phyloP scores from a whole-genome alignment of 139 green algal species.

The Chlamydomonas eustigma region DNA sequence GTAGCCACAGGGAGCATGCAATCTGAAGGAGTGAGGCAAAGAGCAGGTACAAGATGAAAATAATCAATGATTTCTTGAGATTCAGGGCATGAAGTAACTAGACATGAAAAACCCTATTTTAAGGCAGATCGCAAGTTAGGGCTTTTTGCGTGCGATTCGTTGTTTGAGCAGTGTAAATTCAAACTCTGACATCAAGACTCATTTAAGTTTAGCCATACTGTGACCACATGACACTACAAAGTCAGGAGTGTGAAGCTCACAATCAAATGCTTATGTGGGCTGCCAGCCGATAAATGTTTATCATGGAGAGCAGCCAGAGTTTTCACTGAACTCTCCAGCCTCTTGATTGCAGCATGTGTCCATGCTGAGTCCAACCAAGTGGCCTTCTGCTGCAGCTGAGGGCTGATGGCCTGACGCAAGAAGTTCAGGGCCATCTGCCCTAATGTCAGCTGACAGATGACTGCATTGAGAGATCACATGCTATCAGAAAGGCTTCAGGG shows the following conservation, averaged over 20 bases:
- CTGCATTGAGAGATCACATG: not conserved
- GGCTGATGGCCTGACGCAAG: slow-evolving; percentile 6
- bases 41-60: no score
- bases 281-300: slow-evolving; percentile 2
- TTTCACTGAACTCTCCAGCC: not conserved
- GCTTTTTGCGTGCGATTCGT: not conserved
- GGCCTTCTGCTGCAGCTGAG: slow-evolving; percentile 3
- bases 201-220: no score
- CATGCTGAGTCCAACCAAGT: slow-evolving; percentile 12
- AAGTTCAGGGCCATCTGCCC: slow-evolving; percentile 16
- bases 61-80: no score
- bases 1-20: not conserved
- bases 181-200: no score
- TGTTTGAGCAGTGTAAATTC: no score
- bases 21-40: no score
- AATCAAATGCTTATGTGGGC: slow-evolving; percentile 9
- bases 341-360: not conserved
- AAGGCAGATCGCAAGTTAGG: not conserved
- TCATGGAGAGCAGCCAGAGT: slow-evolving; percentile 6
- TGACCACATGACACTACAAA: no score
- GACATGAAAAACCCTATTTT: no score
- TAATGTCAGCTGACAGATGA: not conserved
- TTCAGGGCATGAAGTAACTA: no score
- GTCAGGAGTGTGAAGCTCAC: no score
- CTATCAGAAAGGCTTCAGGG: no score